Evolutionary conservation across 163 green algal species (phyloP).

Genomic region (Scenedesmus sp.): DNA sequence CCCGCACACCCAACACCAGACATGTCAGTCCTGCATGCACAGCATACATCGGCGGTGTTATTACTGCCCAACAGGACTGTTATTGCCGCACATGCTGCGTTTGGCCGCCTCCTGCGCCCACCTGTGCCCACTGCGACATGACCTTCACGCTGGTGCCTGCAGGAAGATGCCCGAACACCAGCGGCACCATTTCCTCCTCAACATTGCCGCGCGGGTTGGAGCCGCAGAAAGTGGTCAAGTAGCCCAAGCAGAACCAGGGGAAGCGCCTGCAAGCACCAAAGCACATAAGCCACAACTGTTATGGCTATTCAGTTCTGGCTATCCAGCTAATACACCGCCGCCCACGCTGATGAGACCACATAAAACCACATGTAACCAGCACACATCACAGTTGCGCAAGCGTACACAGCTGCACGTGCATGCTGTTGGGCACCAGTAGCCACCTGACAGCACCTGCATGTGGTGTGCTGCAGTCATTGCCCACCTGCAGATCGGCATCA

Average conservation of each 20-base stretch:
- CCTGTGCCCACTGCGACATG: slow-evolving; percentile 81
- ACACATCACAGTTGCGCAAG: not conserved
- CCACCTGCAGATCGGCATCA: slow-evolving; percentile 43
- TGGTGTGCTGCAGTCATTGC: not conserved
- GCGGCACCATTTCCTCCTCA: slow-evolving; percentile 61
- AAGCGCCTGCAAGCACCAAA: slow-evolving; percentile 25
- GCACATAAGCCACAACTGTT: not conserved
- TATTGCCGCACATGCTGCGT: not conserved
- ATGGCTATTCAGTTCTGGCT: too few species aligned
- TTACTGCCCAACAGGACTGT: not conserved
- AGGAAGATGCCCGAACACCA: slow-evolving; percentile 71
- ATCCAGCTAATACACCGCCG: not conserved
- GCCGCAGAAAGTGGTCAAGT: slow-evolving; percentile 58
- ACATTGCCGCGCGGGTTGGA: slow-evolving; percentile 70
- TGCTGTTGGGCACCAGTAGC: not conserved
- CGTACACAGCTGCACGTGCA: not conserved
- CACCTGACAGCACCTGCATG: slow-evolving; percentile 1
- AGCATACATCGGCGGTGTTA: too few species aligned
- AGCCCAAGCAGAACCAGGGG: slow-evolving; percentile 24
- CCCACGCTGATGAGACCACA: not conserved
- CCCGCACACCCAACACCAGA: not conserved
- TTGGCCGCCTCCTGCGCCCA: not conserved
- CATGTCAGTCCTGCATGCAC: not conserved
- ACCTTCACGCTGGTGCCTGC: slow-evolving; percentile 76
- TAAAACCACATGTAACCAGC: not conserved